Percentiles rank a stretch among this genome's conserved stretches.
These are phyloP conservation scores for Lathyrus sativus DNA, from an alignment of 306 rosid species.

Conservation along the genomic window DNA sequence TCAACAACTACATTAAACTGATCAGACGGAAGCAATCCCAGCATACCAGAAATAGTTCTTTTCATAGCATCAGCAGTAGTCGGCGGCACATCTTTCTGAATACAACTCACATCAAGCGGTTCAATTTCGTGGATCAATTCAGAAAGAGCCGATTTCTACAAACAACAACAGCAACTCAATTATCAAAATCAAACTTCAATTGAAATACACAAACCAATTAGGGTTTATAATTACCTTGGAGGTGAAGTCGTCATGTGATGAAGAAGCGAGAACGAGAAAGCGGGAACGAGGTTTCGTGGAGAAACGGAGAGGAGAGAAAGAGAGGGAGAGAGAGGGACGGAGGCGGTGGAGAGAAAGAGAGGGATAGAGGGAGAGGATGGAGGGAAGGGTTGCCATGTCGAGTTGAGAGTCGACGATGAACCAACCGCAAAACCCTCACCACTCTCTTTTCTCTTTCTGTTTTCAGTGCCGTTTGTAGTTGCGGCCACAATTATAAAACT, in stretches of 20 bases:
- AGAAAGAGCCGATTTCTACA: constrained; percentile 72
- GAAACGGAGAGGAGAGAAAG: constrained; percentile 32
- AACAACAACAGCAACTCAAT: constrained; percentile 2
- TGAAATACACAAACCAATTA: too few species aligned
- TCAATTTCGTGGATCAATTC: constrained; percentile 85
- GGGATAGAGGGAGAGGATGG: constrained; percentile 57
- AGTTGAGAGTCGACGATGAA: background rate
- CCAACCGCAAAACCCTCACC: constrained; percentile 39
- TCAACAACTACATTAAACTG: constrained; percentile 84
- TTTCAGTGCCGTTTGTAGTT: background rate
- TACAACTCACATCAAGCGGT: constrained; percentile 77
- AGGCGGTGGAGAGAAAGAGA: constrained; percentile 45
- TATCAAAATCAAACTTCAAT: constrained; percentile 23
- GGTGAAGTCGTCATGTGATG: constrained; percentile 54
- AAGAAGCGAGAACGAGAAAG: constrained; percentile 53
- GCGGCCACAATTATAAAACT: constrained; percentile 37
- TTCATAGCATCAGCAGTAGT: constrained; percentile 93
- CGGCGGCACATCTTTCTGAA: constrained; percentile 88
- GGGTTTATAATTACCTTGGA: constrained; percentile 40
- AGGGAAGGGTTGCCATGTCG: constrained; percentile 77
- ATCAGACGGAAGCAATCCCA: constrained; percentile 91
- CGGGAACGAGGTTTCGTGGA: constrained; percentile 43
- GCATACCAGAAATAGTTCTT: constrained; percentile 91
- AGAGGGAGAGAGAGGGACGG: constrained; percentile 10
- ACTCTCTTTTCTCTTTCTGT: constrained; percentile 4